Evolutionary conservation across 1,139 yeast genomes (phyloP), one percentile per base, ranked within the genome.

Genomic region (Torulaspora pretoriensis): DNA sequence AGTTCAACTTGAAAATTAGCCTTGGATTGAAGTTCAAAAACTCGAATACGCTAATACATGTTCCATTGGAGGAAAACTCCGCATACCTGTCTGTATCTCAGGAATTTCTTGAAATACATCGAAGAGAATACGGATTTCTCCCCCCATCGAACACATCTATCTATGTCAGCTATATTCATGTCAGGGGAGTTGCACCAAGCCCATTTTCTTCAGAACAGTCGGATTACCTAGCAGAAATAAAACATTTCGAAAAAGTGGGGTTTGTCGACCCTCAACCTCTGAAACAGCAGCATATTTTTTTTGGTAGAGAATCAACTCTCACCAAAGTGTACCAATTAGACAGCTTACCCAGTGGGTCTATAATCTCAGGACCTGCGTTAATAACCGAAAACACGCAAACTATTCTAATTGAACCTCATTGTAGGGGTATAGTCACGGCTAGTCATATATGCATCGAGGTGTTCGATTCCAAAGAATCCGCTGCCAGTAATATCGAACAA

Each of bases 371-470:
- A 0, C 96, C 96, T 4, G 84, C 92, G 0, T 77, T 87, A 53
- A 74, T 87, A 47, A 78, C 87, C 23, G 96, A 87, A 64, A 78
- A 78, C 37, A 87, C 95, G 0, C 96, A 87, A 63, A 87, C 96
- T 0, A 79, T 86, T 49, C 74, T 87, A 22, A 75, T 87, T 19
- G 84, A 86, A 23, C 94, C 95, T 1, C 2, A 27, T 25, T 36
- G 40, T 36, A n/a, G 19, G 14, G 40, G 32, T 4, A 36, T 36
- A 26, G 14, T 36, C n/a, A 36, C 40, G 14, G 25, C 32, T 5
- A 36, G 27, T 12, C 28, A 26, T 26, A 16, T 25, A 36, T 6
- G 16, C 33, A 29, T 36, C 12, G 40, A 36, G 8, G 13, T 36
- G 62, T 65, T 23, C 33, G 8, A 33, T 32, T 10, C 25, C 31